Base-by-base conservation (phyloP, 805 yeast species). In the Debaryomyces maramus region DNA sequence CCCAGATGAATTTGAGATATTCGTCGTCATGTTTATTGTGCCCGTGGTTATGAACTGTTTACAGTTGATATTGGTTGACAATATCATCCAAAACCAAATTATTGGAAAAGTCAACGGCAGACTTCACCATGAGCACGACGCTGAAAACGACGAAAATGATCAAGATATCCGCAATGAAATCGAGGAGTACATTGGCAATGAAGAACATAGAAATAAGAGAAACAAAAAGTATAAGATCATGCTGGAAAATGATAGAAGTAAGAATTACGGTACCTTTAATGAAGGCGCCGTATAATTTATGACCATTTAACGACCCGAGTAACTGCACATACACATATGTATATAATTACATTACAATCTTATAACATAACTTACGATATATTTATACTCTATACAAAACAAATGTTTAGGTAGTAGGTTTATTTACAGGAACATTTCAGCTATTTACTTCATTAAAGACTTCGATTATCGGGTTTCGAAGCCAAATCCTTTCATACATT, bases 401-500 rank as follows among this genome's bases (percentile, higher is more conserved):
- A n/a, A n/a, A n/a, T n/a, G n/a, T n/a, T n/a, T n/a, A n/a, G n/a
- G n/a, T n/a, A n/a, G n/a, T n/a, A n/a, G n/a, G n/a, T n/a, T n/a
- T n/a, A n/a, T n/a, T n/a, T n/a, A n/a, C n/a, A n/a, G n/a, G n/a
- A n/a, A n/a, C n/a, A n/a, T n/a, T n/a, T n/a, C n/a, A n/a, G n/a
- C n/a, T n/a, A n/a, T n/a, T n/a, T n/a, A n/a, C n/a, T n/a, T n/a
- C n/a, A n/a, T n/a, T n/a, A n/a, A n/a, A n/a, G n/a, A n/a, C n/a
- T n/a, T n/a, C n/a, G n/a, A n/a, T n/a, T 24, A 24, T n/a, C 13
- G 28, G 28, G 28, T 24, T 24, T 24, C 77, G 63, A 91, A 91
- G 0, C 99, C 99, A 60, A 67, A 91, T 14, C 95, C 88, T 56
- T 82, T 83, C 99, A 91, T 91, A 67, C 99, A 91, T 20, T 58